Evolutionary conservation across 2,329 filamentous ascomycete species (phyloP), one percentile per base, ranked within the genome.

Genomic region (Magnaporthiopsis rhizophila): DNA sequence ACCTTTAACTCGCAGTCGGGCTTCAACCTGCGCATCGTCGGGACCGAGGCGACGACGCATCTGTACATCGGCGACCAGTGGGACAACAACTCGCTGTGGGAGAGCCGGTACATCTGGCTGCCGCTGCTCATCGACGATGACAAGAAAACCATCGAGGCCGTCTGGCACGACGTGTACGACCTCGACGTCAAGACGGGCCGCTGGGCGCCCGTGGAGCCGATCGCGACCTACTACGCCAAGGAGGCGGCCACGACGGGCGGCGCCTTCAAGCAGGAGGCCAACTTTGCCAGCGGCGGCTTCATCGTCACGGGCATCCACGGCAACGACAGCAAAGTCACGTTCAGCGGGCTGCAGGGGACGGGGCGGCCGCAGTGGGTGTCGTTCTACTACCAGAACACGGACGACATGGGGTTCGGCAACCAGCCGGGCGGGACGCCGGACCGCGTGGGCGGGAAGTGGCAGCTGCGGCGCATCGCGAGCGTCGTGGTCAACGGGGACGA

Each of bases 371-470:
- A 85, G 69, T 85, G 82, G 82, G 78, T 85, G 1, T 83, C 81
- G 0, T 85, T 85, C 71, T 81, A 84, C 71, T 84, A 84, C 67
- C 81, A 85, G 66, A 84, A 86, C 71, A 85, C 62, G 8, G 62
- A 63, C 62, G 62, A 63, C 62, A 63, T 63, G 62, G 84, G 83
- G 3, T 86, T 83, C 64, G 84, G 84, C 0, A 80, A 81, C 62
- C 78, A 81, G 65, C 79, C 85, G 2, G 81, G 79, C 58, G 85
- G 85, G 7, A 73, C 75, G 0, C 85, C 85, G 0, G 84, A 88
- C 69, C 80, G 85, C 8, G 86, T 88, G 64, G 81, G 81, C 6
- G 84, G 85, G 0, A 73, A 76, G 0, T 88, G 84, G 84, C 82
- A 86, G 66, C 74, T 88, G 7, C 80, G 85, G 5, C 80, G 85